Evolutionary conservation across 495 filamentous ascomycete genomes (phyloP).

Genomic region (Podospora pseudopauciseta): DNA sequence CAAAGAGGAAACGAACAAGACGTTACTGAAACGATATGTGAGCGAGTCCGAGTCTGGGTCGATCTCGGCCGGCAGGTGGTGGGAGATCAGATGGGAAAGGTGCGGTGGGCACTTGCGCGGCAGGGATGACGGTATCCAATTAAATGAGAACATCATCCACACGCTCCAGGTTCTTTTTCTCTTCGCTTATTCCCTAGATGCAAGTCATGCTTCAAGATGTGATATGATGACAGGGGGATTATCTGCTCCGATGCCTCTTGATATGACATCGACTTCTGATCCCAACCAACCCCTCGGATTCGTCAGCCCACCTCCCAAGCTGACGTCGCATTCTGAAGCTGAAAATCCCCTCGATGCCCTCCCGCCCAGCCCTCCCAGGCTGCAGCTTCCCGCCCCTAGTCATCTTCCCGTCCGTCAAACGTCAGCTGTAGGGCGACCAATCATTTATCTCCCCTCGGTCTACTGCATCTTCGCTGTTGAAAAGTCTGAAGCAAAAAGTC

Average conservation of each 20-base stretch:
- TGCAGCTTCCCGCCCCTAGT: not conserved
- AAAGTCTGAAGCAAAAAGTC: not conserved
- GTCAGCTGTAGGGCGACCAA: not conserved
- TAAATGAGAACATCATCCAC: not conserved
- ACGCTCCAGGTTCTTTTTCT: not conserved
- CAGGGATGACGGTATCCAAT: not conserved
- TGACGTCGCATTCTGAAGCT: not conserved
- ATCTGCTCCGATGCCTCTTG: not conserved
- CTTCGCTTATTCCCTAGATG: not conserved
- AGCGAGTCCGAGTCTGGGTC: not conserved
- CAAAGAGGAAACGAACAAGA: not conserved
- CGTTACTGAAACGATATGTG: not conserved
- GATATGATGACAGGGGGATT: not conserved
- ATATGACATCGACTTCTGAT: not conserved
- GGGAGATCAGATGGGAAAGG: not conserved
- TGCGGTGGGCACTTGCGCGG: not conserved
- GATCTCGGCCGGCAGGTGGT: not conserved
- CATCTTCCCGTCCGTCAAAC: not conserved
- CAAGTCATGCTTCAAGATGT: not conserved
- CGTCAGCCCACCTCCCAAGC: too few relatives aligned
- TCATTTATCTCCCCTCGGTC: not conserved
- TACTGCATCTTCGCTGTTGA: not conserved
- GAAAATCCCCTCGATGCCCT: not conserved
- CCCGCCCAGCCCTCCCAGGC: not conserved
- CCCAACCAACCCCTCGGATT: not conserved